Conservation (phyloP, 345 rosid species). For the Boechera stricta region DNA sequence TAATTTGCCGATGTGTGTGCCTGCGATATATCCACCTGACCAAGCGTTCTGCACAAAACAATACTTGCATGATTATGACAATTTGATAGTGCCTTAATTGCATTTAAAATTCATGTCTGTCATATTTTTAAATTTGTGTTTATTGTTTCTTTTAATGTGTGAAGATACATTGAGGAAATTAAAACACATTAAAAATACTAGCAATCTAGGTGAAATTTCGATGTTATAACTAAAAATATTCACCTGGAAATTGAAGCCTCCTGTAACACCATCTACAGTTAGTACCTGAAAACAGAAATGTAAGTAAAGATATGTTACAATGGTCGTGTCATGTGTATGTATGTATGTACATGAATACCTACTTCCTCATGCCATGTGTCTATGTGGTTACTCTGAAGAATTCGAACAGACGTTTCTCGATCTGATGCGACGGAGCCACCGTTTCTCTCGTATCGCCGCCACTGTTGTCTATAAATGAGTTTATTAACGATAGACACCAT, state of each 20-base stretch:
- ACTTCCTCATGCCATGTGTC: not conserved
- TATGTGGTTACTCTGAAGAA: too few species aligned
- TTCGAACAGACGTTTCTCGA: too few species aligned
- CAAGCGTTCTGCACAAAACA: slow-evolving; percentile 72
- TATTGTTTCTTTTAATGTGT: not conserved
- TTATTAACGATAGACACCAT: too few species aligned
- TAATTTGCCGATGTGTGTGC: slow-evolving; percentile 64
- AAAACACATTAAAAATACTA: not conserved
- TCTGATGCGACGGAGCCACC: too few species aligned
- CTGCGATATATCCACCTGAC: slow-evolving; percentile 92
- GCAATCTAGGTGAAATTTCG: not conserved
- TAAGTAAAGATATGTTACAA: not conserved
- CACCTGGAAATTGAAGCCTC: slow-evolving; percentile 96
- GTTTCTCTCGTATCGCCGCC: too few species aligned
- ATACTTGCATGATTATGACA: not conserved
- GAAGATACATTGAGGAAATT: not conserved
- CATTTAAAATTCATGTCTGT: not conserved
- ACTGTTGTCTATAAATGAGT: too few species aligned
- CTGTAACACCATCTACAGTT: slow-evolving; percentile 88
- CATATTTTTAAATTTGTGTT: not conserved
- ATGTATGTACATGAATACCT: not conserved
- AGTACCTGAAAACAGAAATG: slow-evolving; percentile 59
- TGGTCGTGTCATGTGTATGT: not conserved
- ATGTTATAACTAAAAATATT: not conserved
- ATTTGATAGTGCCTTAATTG: not conserved